These are phyloP conservation scores for Groenewaldozyma sp. DNA, from an alignment of 1,139 yeast species.

Conservation along the genomic window DNA sequence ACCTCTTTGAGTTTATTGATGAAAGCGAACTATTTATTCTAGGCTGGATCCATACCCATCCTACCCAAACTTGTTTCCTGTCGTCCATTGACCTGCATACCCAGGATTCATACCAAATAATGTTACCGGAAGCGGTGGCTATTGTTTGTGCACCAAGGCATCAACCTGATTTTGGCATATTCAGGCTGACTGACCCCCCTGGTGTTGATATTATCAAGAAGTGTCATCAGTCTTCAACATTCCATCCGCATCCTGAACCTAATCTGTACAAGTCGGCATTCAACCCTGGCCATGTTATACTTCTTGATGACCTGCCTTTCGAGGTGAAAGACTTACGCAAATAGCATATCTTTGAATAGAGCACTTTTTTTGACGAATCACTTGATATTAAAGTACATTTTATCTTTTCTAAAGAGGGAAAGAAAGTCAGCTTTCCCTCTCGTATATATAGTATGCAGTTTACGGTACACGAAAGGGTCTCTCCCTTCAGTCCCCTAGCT, in stretches of 20 bases:
- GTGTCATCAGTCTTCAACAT: slow-evolving; percentile 37
- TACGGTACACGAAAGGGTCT: neutral
- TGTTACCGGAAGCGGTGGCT: slow-evolving; percentile 60
- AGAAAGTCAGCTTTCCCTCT: too few relatives aligned
- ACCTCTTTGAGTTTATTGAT: slow-evolving; percentile 44
- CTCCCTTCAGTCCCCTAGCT: too few relatives aligned
- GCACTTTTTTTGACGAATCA: too few relatives aligned
- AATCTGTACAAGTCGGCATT: slow-evolving; percentile 41
- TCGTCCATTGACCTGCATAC: slow-evolving; percentile 56
- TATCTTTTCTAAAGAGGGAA: too few relatives aligned
- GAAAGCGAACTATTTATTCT: slow-evolving; percentile 44
- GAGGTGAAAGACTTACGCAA: slow-evolving; percentile 36
- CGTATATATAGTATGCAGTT: neutral
- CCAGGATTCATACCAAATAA: slow-evolving; percentile 52
- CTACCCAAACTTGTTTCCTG: slow-evolving; percentile 54
- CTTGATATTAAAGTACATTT: too few relatives aligned
- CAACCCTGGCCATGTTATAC: slow-evolving; percentile 42
- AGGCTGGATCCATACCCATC: slow-evolving; percentile 66
- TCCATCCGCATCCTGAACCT: slow-evolving; percentile 49
- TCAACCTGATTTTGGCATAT: slow-evolving; percentile 43
- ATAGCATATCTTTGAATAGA: neutral
- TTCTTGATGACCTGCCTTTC: slow-evolving; percentile 38
- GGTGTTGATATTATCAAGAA: slow-evolving; percentile 44
- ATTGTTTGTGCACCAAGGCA: slow-evolving; percentile 49
- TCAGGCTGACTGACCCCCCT: slow-evolving; percentile 52